Evolutionary conservation across 2,329 filamentous ascomycete genomes (phyloP).

Genomic region (Coniella lustricola): DNA sequence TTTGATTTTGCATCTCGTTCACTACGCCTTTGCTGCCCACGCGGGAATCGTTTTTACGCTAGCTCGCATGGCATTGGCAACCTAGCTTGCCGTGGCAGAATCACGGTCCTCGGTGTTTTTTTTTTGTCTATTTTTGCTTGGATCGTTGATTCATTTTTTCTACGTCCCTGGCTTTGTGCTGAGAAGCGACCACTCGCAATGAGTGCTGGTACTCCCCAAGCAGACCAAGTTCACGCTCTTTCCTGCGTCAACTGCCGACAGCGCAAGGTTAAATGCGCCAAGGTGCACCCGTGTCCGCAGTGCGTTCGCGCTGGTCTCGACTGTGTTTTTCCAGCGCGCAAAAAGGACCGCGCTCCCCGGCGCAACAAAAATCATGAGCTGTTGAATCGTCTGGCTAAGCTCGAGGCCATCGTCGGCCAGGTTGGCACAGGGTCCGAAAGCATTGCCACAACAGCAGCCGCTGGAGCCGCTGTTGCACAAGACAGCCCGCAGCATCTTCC

Average conservation of each 20-base stretch:
- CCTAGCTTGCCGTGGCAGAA: no score
- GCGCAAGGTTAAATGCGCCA: conserved; percentile 55
- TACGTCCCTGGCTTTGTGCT: no score
- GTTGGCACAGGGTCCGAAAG: conserved; percentile 28
- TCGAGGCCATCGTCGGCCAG: conserved; percentile 39
- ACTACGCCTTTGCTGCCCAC: no score
- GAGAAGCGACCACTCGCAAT: neutral
- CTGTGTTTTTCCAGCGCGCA: conserved; percentile 40
- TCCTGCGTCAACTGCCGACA: conserved; percentile 57
- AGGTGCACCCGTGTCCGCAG: conserved; percentile 46
- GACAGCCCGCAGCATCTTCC: neutral
- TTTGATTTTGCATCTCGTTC: no score
- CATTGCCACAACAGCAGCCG: conserved; percentile 5
- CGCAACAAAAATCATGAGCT: conserved; percentile 37
- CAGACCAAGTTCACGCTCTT: conserved; percentile 22
- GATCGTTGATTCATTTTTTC: no score
- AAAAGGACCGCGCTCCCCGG: conserved; percentile 34
- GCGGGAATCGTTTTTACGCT: no score
- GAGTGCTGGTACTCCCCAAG: neutral
- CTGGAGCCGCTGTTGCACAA: no score
- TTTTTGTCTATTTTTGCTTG: no score
- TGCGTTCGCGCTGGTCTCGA: conserved; percentile 41
- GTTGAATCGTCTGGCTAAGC: conserved; percentile 35
- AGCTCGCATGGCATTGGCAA: no score
- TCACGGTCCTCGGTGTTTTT: no score